Base-by-base conservation (phyloP, 2,329 filamentous ascomycete species). In the Colletotrichum destructivum region DNA sequence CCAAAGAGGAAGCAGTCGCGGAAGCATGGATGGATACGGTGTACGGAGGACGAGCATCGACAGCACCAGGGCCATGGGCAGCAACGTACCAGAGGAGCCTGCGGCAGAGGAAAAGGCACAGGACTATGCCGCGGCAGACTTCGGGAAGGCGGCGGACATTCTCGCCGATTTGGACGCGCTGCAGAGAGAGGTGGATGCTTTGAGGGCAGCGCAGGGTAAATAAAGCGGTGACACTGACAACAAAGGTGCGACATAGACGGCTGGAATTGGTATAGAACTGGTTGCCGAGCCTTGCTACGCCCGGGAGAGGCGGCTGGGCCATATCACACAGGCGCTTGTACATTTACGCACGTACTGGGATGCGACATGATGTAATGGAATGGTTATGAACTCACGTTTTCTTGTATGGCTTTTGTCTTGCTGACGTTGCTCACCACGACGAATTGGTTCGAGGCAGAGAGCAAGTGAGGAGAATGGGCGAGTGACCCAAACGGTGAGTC, bases 111-210 rank as follows among this genome's bases (percentile, higher is more conserved):
- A 71, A 74, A 63, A 69, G 47, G 62, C 16, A 60, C 75, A 65
- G 72, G 75, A 62, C 68, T 73, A 44, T 75, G 71, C 74, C 12
- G 68, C 69, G 51, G 55, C 78, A 42, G 69, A 78, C 40, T 75
- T 56, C 35, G 79, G 81, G 75, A 78, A 84, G 77, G 78, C 84
- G 68, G 74, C 83, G 52, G 89, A 93, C 77, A 94, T 95, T 71
- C 81, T 96, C 75, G 92, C 92, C 1, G 92, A 95, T 78, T 81
- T 96, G 66, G 88, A 89, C 57, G 90, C 90, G 26, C 81, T 96
- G 73, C 93, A 94, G 81, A 88, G 88, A 77, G 93, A 96, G 77
- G 93, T 96, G 49, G 93, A 96, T 81, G 92, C 89, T 4, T 77
- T 92, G 55, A 84, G 88, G 76, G 85, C 82, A 9, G 82, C 81